Conservation (phyloP, 2,329 filamentous ascomycete genomes). For the Dactylonectria macrodidyma region DNA sequence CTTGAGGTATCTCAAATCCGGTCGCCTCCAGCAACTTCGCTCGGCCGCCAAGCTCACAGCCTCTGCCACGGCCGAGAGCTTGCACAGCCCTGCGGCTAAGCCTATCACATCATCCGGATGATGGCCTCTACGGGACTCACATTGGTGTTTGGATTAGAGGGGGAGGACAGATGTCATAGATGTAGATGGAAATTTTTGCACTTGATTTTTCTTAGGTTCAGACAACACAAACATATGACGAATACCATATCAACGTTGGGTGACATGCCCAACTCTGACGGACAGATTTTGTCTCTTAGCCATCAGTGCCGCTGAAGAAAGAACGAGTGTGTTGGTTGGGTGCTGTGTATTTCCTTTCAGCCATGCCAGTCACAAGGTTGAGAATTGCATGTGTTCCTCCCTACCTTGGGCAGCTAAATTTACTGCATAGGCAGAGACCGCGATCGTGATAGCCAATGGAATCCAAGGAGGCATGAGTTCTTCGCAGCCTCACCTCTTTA, state of each 20-base stretch:
- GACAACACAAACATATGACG: background rate
- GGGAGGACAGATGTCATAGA: constrained; percentile 10
- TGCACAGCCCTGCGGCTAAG: constrained; percentile 61
- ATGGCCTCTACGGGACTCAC: constrained; percentile 17
- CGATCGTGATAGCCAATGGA: too few species aligned
- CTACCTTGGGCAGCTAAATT: too few species aligned
- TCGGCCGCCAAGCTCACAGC: constrained; percentile 76
- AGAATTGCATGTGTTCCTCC: background rate
- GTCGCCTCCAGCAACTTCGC: constrained; percentile 79
- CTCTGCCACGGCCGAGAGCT: constrained; percentile 50
- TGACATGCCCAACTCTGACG: background rate
- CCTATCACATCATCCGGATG: constrained; percentile 45
- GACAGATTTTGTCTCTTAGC: background rate
- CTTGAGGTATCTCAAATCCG: constrained; percentile 82
- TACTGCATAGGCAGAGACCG: too few species aligned
- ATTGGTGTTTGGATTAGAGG: background rate
- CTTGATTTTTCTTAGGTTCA: constrained; percentile 27
- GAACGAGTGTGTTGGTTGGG: background rate
- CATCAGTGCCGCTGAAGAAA: background rate
- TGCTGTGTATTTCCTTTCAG: background rate
- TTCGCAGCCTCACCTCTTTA: background rate
- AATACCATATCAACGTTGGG: background rate
- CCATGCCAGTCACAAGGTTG: background rate
- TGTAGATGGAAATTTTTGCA: constrained; percentile 41
- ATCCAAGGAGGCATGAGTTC: background rate